Conservation (phyloP, 1,284 basidiomycete species). For the Naganishia sp. region DNA sequence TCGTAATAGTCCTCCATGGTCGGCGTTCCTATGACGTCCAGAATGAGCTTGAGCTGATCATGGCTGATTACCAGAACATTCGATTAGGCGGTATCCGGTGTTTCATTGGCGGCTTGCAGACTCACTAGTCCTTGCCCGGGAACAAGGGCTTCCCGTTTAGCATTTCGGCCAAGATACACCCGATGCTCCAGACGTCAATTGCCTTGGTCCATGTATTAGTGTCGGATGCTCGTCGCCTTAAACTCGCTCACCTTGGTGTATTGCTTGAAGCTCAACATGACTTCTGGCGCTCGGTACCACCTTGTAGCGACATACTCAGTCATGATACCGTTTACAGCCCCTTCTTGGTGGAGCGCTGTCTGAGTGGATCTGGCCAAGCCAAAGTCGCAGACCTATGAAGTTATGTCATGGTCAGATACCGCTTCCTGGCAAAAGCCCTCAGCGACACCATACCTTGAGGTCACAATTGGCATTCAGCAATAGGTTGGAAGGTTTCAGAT, state of each 20-base stretch:
- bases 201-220: conserved; percentile 57
- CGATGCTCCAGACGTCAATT: conserved; percentile 93
- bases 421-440: too few relatives aligned
- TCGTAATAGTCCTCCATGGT: conserved; percentile 88
- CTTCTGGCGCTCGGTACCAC: conserved; percentile 89
- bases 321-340: conserved; percentile 84
- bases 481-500: conserved; percentile 92
- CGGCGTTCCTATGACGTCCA: conserved; percentile 90
- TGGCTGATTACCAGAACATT: conserved; percentile 56
- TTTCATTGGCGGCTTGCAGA: background rate
- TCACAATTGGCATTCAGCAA: conserved; percentile 97
- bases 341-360: conserved; percentile 74
- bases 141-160: conserved; percentile 89
- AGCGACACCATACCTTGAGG: conserved; percentile 66
- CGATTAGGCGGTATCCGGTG: conserved; percentile 25
- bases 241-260: conserved; percentile 73
- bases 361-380: conserved; percentile 84
- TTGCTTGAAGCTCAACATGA: conserved; percentile 95
- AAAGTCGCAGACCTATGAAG: conserved; percentile 67
- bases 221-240: conserved; percentile 41
- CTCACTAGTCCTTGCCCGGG: conserved; percentile 85
- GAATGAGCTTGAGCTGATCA: conserved; percentile 85
- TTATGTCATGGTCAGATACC: too few relatives aligned
- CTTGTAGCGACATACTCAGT: conserved; percentile 92
- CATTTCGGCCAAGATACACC: conserved; percentile 97